Evolutionary conservation across 75 land plant species (phyloP), one percentile per base, ranked within the genome.

Genomic region (Gnetum montanum): DNA sequence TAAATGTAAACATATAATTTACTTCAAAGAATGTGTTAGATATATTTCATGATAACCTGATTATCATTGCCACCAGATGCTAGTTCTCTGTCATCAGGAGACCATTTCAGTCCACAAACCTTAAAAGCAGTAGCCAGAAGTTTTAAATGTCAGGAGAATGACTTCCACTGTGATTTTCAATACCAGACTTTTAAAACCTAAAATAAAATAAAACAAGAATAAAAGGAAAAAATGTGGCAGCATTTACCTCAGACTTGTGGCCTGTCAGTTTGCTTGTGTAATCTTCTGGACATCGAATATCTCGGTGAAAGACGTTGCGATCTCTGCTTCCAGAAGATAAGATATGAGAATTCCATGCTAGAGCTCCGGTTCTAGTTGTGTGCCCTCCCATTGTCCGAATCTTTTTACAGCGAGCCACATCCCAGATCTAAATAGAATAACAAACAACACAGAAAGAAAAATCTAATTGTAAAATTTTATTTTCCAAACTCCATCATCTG

Each of bases 31-130:
- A n/a, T n/a, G n/a, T n/a, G n/a, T n/a, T n/a, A n/a, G n/a, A n/a
- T n/a, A n/a, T n/a, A n/a, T n/a, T n/a, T n/a, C 10, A 47, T 10
- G 28, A 24, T 10, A 1, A 90, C 96, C 96, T 86, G 88, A 71
- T 95, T 95, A 59, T 95, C 99, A 70, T 95, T 95, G 31, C 99
- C 99, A 26, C 99, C 99, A 8, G 99, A 95, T 48, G 99, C 99
- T 50, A 95, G 86, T 59, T 95, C 99, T 40, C 99, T 70, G 66
- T 95, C 97, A 74, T 95, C 99, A 70, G 78, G 81, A 6, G 99
- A 95, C 99, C 99, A 95, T 66, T 95, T 95, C 49, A 95, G 62
- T 46, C 99, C 99, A 72, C 99, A 95, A 1, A 95, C 97, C 95
- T 89, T n/a, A 60, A 23, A 49, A 60, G 54, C 6, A 37, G 18